Evolutionary conservation across 805 yeast genomes (phyloP), one percentile per base, ranked within the genome.

Genomic region (Starmerella vitae): DNA sequence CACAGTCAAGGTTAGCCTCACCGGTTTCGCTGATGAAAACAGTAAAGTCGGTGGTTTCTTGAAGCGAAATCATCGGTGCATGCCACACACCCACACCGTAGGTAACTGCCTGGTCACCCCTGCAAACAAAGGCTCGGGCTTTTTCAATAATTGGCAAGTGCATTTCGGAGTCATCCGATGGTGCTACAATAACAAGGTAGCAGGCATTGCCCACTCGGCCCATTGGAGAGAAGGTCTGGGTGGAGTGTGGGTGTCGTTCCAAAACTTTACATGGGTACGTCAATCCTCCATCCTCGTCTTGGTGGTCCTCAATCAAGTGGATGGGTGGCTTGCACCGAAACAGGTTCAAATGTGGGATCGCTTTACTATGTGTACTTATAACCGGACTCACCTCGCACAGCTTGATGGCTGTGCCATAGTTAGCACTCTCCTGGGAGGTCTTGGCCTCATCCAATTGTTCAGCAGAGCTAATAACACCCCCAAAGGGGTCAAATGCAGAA

Each of bases 141-240:
- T 71, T 60, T 2, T 60, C 48, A 13, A 46, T 14, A n/a, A 71
- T 68, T 0, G 95, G 94, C 31, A 75, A 57, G 13, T 24, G n/a
- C 19, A 38, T 38, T 10, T 39, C 37, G 3, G 63, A 62, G 49
- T 64, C 58, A 12, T 45, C 51, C 1, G 51, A 36, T 13, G 53
- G 53, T 0, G 95, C 94, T 33, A 83, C 91, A 34, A 86, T 82
- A 7, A 86, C 93, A 48, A 88, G 57, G 51, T 75, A 88, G 0
- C 83, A 78, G 26, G 65, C 63, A 2, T 58, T 48, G 17, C 64
- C 59, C 27, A 56, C 49, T 47, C 74, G 62, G 4, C 96, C 95
- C 81, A 88, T 71, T 5, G 97, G 96, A n/a, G 82, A 51, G 55
- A 86, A 86, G 0, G 94, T 79, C 59, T 86, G 97, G 0, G 94